phyloP scores from a whole-genome alignment of 2,329 filamentous ascomycete species.

The Lecanoromycetidae sp. region DNA sequence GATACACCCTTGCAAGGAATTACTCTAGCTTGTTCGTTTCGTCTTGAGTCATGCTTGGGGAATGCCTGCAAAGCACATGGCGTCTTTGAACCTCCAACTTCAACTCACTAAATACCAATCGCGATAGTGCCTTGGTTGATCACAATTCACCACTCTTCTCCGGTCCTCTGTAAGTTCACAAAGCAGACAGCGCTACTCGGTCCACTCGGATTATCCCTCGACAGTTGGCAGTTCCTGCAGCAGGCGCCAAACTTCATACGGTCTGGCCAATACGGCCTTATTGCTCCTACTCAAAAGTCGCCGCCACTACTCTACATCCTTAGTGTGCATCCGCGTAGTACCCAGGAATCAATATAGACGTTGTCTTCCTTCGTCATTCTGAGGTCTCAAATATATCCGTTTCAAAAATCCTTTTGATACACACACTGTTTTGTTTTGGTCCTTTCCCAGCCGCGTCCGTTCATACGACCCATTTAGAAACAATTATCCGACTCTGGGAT shows the following conservation, averaged over 20 bases:
- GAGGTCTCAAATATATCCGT: not conserved
- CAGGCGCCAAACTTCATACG: constrained; percentile 5
- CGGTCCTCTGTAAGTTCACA: not conserved
- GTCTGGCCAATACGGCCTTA: constrained; percentile 4
- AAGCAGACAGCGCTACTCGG: constrained; percentile 10
- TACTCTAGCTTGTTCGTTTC: not conserved
- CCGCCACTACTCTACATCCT: constrained; percentile 8
- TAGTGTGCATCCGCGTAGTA: constrained; percentile 9
- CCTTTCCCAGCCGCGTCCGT: constrained; percentile 8
- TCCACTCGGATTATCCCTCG: constrained; percentile 14
- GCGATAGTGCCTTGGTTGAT: constrained; percentile 1
- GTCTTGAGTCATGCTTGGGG: constrained; percentile 4
- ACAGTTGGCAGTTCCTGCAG: constrained; percentile 8
- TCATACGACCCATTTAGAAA: constrained; percentile 15
- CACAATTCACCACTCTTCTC: not conserved
- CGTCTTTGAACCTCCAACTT: not conserved
- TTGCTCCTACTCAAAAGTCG: not conserved
- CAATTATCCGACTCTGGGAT: constrained; percentile 8
- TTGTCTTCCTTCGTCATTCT: constrained; percentile 6
- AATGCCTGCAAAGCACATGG: constrained; percentile 12
- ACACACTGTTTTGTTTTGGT: constrained; percentile 9
- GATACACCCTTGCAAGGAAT: not conserved
- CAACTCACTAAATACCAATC: too few relatives aligned
- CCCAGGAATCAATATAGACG: constrained; percentile 6
- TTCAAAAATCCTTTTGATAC: not conserved